Evolutionary conservation across 352 stramenopile species (phyloP), one percentile per base, ranked within the genome.

Genomic region (Pythium sp.): DNA sequence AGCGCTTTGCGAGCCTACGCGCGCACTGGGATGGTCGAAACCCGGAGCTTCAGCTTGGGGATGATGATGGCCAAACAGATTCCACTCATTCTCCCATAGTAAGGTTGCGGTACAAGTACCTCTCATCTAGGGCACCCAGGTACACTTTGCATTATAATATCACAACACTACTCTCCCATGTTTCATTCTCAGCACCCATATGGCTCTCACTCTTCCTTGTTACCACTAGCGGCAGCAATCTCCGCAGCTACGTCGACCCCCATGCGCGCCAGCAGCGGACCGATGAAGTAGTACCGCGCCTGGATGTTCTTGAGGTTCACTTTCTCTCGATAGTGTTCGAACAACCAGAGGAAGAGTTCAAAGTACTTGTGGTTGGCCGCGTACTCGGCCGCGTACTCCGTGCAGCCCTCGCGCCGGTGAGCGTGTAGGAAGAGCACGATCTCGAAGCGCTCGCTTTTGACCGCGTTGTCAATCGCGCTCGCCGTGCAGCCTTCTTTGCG

Each of bases 11-110:
- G 28, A 7, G 64, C 64, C 26, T 77, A 74, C 47, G 3, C 3
- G 1, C 71, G 64, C 34, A 61, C 67, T 3, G 58, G 71, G 1
- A 76, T 76, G 67, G 43, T 62, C 53, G 63, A 66, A 47, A 69
- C 62, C 22, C 64, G 71, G 43, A 11, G 26, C 2, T 22, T 24
- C 4, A 65, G 46, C 30, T 24, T 11, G 2, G 46, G 28, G 1
- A 30, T 0, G 11, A 20, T 36, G 11, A 14, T 58, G 24, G 5
- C 22, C 11, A 58, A 58, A 11, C n/a, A 30, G 49, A 28, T 56
- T 8, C 8, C n/a, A 8, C 7, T 32, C 49, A 3, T 30, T 18
- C 49, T 20, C 7, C 22, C n/a, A 56, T 32, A 32, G 6, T 14
- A 47, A 20, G 41, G 15, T 43, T 49, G 15, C 2, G 7, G 9